These are phyloP conservation scores for Microsporum ferrugineum DNA, from an alignment of 2,329 filamentous ascomycete species.

Conservation along the genomic window DNA sequence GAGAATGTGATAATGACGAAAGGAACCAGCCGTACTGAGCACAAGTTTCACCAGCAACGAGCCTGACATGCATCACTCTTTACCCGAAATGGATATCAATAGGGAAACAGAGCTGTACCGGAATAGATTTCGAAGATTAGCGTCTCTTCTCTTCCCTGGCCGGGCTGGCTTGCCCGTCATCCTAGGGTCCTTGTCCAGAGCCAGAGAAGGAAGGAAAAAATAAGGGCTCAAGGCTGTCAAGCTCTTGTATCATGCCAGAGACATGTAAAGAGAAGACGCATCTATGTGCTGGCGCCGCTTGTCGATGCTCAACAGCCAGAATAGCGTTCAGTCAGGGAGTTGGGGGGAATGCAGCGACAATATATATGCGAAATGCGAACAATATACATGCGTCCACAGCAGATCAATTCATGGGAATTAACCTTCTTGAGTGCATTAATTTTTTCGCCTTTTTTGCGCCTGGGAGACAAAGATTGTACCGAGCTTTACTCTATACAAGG, in stretches of 20 bases:
- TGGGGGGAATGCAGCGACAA: background rate
- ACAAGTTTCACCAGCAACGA: background rate
- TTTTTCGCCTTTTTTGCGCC: background rate
- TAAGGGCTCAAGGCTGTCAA: background rate
- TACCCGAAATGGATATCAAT: background rate
- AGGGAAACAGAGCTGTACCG: background rate
- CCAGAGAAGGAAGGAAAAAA: background rate
- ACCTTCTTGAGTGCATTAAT: background rate
- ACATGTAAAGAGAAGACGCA: background rate
- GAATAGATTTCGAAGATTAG: background rate
- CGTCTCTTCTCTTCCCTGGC: background rate
- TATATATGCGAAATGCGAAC: background rate
- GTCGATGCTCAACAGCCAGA: background rate
- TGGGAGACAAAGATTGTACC: background rate
- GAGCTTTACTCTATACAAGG: background rate
- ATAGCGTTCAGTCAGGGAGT: background rate
- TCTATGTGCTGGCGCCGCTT: conserved; percentile 4
- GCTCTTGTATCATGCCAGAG: background rate
- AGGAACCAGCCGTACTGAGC: background rate
- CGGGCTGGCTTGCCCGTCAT: background rate
- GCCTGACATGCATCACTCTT: background rate
- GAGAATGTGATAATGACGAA: background rate
- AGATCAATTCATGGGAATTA: background rate
- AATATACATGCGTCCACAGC: background rate
- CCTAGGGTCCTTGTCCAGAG: conserved; percentile 1